phyloP scores from a whole-genome alignment of 169 alveolate genomes.

The Cryptosporidium viatorum region DNA sequence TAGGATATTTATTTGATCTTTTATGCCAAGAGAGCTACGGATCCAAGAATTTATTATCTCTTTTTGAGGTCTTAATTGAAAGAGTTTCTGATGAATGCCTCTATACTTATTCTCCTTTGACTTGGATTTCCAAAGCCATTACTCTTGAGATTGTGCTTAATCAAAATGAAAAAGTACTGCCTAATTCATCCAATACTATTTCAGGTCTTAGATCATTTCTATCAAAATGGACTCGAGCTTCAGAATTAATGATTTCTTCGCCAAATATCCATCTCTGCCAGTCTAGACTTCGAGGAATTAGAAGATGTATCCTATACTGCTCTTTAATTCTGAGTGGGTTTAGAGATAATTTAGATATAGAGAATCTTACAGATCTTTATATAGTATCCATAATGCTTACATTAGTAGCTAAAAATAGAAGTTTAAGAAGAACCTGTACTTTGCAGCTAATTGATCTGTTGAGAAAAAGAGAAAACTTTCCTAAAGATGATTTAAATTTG shows the following conservation, averaged over 20 bases:
- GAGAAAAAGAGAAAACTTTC: neutral
- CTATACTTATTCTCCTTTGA: constrained; percentile 12
- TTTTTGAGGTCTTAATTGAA: constrained; percentile 9
- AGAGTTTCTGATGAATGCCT: neutral
- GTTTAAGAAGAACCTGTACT: constrained; percentile 8
- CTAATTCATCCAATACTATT: neutral
- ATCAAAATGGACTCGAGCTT: neutral
- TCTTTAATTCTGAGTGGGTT: neutral
- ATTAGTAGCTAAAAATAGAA: neutral
- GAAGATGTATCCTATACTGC: constrained; percentile 17
- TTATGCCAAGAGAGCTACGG: neutral
- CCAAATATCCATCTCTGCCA: neutral
- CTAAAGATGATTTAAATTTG: constrained; percentile 24
- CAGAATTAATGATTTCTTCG: constrained; percentile 1
- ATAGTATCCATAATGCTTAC: constrained; percentile 8
- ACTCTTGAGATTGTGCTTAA: neutral
- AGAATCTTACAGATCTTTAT: neutral
- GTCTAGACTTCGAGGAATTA: constrained; percentile 16
- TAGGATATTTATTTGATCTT: constrained; percentile 18
- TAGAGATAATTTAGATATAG: neutral
- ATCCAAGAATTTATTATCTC: neutral
- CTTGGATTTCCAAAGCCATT: constrained; percentile 31
- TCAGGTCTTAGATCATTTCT: neutral
- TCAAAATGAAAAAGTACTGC: neutral
- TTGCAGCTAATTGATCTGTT: neutral